Evolutionary conservation across 2,329 filamentous ascomycete species (phyloP).

Genomic region (Lecanoromycetidae sp.): DNA sequence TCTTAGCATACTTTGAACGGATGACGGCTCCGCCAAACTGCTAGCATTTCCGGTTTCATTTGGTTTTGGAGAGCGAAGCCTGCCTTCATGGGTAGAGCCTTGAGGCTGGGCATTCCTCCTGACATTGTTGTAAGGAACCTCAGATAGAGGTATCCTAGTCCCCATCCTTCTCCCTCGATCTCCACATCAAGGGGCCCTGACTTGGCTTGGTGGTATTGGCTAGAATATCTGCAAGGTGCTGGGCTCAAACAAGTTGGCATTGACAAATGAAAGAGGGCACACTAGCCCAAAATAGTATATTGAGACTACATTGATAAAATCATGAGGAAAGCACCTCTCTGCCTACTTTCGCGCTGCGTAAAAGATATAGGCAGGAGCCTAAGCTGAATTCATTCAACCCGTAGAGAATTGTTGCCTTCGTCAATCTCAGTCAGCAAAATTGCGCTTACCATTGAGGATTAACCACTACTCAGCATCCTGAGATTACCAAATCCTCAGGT

Average conservation of each 20-base stretch:
- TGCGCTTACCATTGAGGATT: too few relatives aligned
- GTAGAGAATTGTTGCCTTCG: too few relatives aligned
- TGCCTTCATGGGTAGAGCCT: not conserved
- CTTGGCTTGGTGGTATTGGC: not conserved
- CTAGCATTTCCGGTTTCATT: not conserved
- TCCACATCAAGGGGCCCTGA: not conserved
- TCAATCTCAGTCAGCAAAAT: too few relatives aligned
- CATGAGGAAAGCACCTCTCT: not conserved
- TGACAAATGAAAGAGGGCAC: not conserved
- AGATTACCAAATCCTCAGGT: too few relatives aligned
- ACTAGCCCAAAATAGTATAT: not conserved
- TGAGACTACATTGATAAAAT: slow-evolving; percentile 1
- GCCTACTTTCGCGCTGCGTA: not conserved
- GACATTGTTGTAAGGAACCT: slow-evolving; percentile 4
- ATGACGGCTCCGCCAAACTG: slow-evolving; percentile 7
- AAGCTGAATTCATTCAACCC: too few relatives aligned
- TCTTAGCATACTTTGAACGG: slow-evolving; percentile 16
- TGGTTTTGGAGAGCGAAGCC: not conserved
- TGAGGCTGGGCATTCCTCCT: slow-evolving; percentile 4
- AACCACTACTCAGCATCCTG: too few relatives aligned
- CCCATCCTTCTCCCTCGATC: not conserved
- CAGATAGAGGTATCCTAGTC: slow-evolving; percentile 7
- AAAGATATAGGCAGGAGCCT: not conserved
- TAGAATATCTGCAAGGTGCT: not conserved
- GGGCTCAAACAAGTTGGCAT: not conserved